Evolutionary conservation across 2,329 filamentous ascomycete genomes (phyloP), one percentile per base, ranked within the genome.

Genomic region (Fusarium sp.): DNA sequence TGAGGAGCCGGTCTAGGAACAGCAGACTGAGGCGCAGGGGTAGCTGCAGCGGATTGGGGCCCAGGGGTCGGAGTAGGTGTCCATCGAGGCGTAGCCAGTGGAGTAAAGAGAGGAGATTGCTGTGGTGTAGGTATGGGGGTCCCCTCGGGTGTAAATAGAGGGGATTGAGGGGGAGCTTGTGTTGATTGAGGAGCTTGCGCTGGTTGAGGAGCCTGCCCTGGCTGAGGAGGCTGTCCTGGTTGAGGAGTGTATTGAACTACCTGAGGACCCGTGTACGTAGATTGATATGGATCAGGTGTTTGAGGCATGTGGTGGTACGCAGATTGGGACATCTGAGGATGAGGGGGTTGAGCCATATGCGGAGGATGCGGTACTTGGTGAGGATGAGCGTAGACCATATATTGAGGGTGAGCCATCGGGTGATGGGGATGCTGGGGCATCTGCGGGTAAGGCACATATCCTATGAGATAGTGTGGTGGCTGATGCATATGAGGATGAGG

Each of bases 41-140:
- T 9, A 16, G 14, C 4, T 18, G 14, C 32, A 16, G 9, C 7
- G 14, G 56, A 56, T 32, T 48, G 53, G n/a, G 58, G 54, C 3
- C 14, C 44, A 4, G 29, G 58, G 10, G 54, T 51, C 14, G 56
- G 47, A 6, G 57, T 62, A 13, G 57, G 47, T 18, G 34, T 27
- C 8, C 32, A 29, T n/a, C 44, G 12, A 20, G 57, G 37, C 6
- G 49, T 63, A 11, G 22, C 37, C 7, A 49, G 37, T 7, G 61
- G 44, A 24, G 61, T 63, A 14, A 63, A 64, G 3, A 64, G 25
- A 27, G 58, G 32, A 42, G 40, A 29, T n/a, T 42, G 42, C 16
- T 34, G 32, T 16, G 57, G 57, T 22, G 57, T 25, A 30, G 46
- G 44, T n/a, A 25, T 1, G 10, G 22, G 47, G 12, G 41, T 61